These are phyloP conservation scores for Raffaelea ambrosiae DNA, from an alignment of 2,329 filamentous ascomycete genomes.

Conservation along the genomic window DNA sequence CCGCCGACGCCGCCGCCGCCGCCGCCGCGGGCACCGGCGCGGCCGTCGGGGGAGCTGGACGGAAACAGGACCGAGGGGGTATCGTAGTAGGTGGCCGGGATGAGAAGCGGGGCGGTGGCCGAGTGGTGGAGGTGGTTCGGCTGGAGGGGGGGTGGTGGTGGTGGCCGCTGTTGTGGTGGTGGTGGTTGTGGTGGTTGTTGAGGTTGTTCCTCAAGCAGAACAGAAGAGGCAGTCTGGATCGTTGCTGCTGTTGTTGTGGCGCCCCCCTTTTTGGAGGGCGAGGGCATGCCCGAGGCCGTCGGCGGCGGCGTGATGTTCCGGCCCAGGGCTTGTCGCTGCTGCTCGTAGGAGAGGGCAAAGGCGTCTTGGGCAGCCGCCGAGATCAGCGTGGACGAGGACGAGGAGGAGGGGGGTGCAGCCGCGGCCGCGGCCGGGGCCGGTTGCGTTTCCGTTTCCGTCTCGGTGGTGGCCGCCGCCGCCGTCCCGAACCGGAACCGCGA, in stretches of 20 bases:
- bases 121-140: conserved; percentile 7
- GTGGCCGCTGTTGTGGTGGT: background rate
- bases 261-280: too few species aligned
- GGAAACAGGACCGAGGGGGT: too few species aligned
- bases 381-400: too few species aligned
- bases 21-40: conserved; percentile 14
- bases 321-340: conserved; percentile 19
- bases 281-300: too few species aligned
- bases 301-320: conserved; percentile 27
- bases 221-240: conserved; percentile 11
- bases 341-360: background rate
- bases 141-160: background rate
- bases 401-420: too few species aligned
- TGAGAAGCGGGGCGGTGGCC: conserved; percentile 1
- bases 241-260: conserved; percentile 10
- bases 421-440: too few species aligned
- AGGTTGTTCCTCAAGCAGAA: background rate
- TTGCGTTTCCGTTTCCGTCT: too few species aligned
- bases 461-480: too few species aligned
- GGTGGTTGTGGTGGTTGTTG: background rate
- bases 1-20: conserved; percentile 11
- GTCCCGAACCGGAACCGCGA: too few species aligned
- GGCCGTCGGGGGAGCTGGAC: background rate
- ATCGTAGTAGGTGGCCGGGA: background rate
- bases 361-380: too few species aligned